These are phyloP conservation scores for Stenocarpella maydis DNA, from an alignment of 2,329 filamentous ascomycete genomes.

Conservation along the genomic window DNA sequence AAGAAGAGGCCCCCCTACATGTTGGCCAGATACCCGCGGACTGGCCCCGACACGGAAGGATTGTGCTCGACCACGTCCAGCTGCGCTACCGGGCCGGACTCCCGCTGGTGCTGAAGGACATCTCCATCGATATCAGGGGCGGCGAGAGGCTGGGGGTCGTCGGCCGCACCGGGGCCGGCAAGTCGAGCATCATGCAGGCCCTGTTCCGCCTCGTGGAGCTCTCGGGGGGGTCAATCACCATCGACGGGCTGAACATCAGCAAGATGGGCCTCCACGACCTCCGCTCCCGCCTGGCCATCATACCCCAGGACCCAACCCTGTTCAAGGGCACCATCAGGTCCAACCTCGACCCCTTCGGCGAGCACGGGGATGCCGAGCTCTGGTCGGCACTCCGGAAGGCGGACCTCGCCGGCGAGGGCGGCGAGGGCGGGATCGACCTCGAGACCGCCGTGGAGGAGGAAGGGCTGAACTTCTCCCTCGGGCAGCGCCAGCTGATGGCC, in stretches of 20 bases:
- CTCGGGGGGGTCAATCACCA: constrained; percentile 50
- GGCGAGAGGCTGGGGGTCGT: constrained; percentile 81
- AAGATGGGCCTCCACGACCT: constrained; percentile 68
- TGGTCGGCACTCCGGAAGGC: constrained; percentile 82
- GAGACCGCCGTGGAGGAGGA: constrained; percentile 91
- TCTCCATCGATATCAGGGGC: constrained; percentile 75
- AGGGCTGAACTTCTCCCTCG: constrained; percentile 93
- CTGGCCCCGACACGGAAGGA: constrained; percentile 90
- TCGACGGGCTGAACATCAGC: constrained; percentile 61
- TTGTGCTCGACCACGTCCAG: constrained; percentile 76
- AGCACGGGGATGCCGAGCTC: constrained; percentile 79
- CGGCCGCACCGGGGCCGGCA: constrained; percentile 71
- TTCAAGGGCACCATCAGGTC: constrained; percentile 78
- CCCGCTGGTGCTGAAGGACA: constrained; percentile 75
- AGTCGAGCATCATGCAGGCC: constrained; percentile 71
- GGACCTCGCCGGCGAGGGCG: constrained; percentile 64
- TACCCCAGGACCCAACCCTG: constrained; percentile 72
- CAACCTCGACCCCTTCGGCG: constrained; percentile 82
- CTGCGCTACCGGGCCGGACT: constrained; percentile 80
- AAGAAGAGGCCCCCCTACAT: constrained; percentile 88
- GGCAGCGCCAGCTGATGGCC: constrained; percentile 95
- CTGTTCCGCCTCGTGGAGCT: constrained; percentile 67
- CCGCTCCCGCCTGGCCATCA: constrained; percentile 68
- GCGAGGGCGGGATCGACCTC: constrained; percentile 72
- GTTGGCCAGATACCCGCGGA: constrained; percentile 73